A percentile compares a stretch with the other conserved stretches of the same genome.
phyloP scores from a whole-genome alignment of 1,139 yeast genomes.

The Yamadazyma songkhlaensis region DNA sequence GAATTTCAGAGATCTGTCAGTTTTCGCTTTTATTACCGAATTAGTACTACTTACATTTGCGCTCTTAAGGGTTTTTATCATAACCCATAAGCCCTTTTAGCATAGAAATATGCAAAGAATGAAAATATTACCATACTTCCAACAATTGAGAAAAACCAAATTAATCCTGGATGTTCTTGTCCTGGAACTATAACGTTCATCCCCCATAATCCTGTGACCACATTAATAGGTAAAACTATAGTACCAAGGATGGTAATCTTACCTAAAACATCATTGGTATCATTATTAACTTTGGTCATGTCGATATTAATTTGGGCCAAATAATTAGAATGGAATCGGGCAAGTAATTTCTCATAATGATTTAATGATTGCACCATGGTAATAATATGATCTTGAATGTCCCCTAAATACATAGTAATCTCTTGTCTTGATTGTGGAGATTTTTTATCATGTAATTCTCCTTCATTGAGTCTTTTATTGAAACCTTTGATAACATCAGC shows the following conservation, averaged over 20 bases:
- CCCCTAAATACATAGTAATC: conserved; percentile 86
- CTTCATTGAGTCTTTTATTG: conserved; percentile 84
- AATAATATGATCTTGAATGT: conserved; percentile 89
- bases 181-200: conserved; percentile 98
- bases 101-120: conserved; percentile 40
- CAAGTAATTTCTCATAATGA: conserved; percentile 89
- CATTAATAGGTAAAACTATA: conserved; percentile 88
- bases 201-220: conserved; percentile 97
- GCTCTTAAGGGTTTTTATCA: conserved; percentile 9
- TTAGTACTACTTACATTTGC: not conserved
- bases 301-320: conserved; percentile 95
- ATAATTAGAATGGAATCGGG: conserved; percentile 91
- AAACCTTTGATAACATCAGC: conserved; percentile 97
- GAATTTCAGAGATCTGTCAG: not conserved
- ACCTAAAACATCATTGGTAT: conserved; percentile 93
- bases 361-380: conserved; percentile 95
- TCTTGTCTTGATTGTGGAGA: conserved; percentile 28
- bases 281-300: conserved; percentile 96
- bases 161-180: conserved; percentile 65
- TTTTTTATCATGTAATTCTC: conserved; percentile 50
- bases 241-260: conserved; percentile 93
- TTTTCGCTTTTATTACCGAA: not conserved
- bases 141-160: conserved; percentile 69
- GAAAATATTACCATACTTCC: conserved; percentile 36
- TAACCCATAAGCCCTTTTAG: conserved; percentile 42